Conservation (phyloP, 1,284 basidiomycete genomes). For the Sanghuangporus weigelae region DNA sequence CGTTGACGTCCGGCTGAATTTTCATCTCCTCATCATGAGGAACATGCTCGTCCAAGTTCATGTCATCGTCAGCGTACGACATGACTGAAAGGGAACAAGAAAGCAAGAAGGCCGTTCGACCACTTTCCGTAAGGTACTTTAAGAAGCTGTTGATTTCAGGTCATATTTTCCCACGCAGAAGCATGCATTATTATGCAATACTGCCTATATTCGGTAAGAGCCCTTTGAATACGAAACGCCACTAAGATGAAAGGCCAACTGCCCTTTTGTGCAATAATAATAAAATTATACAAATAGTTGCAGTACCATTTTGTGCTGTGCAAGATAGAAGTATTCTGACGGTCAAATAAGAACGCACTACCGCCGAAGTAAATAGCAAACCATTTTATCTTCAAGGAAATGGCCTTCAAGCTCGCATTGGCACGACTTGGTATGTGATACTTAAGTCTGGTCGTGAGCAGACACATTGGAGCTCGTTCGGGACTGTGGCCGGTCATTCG, state of each 20-base stretch:
- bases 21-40: not conserved
- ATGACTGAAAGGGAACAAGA: constrained; percentile 4
- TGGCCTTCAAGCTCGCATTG: no score
- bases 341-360: no score
- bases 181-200: not conserved
- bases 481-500: not conserved
- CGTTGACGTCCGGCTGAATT: not conserved
- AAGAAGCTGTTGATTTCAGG: not conserved
- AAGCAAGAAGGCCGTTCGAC: not conserved
- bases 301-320: no score
- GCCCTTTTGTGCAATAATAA: no score
- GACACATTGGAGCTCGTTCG: not conserved
- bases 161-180: not conserved
- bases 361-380: no score
- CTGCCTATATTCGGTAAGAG: not conserved
- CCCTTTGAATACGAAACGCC: no score
- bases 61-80: constrained; percentile 8
- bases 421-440: not conserved
- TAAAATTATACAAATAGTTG: no score
- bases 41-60: constrained; percentile 2
- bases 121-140: not conserved
- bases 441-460: not conserved
- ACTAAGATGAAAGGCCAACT: no score
- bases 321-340: no score
- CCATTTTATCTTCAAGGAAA: no score